Evolutionary conservation across 768 basidiomycete species (phyloP), one percentile per base, ranked within the genome.

Genomic region (Agaricus sinodeliciosus): DNA sequence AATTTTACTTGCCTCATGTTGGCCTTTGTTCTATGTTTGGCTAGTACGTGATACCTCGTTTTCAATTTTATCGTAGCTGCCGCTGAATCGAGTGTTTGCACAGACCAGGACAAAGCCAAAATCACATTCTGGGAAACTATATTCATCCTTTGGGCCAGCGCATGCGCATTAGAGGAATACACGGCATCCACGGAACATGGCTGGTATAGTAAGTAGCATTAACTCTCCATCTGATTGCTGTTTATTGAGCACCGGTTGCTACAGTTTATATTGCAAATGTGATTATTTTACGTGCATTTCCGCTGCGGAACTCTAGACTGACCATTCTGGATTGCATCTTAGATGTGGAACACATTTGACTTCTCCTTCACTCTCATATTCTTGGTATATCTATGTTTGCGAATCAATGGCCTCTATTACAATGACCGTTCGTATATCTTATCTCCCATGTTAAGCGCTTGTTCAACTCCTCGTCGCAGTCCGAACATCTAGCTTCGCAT

Each of bases 331-430:
- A 43, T 46, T 39, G 16, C 27, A 11, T 46, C 45, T 16, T 59
- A 94, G 89, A 82, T 94, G 57, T 95, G 93, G 93, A 94, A 93
- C 62, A 85, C 82, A 4, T 92, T 94, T 59, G 93, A 90, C 67
- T 83, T 87, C 19, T 75, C 79, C 0, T 90, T 90, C 63, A 76
- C 83, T 55, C 54, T 81, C 22, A 72, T 92, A 44, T 91, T 87
- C 65, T 60, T 88, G 22, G 73, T 72, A 6, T 95, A 90, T 64
- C 63, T 87, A 2, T 74, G 65, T 6, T 67, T 91, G 54, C 79
- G 92, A 40, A 67, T 82, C 45, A 76, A 78, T 58, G 91, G 88
- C 0, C 69, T 93, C 12, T 60, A 72, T 12, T 58, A 68, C 51
- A 62, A 70, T 26, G 75, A 91, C 58, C 62, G 83, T 87, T 62